Evolutionary conservation across 352 stramenopile genomes (phyloP).

Genomic region (Labyrinthula sp.): DNA sequence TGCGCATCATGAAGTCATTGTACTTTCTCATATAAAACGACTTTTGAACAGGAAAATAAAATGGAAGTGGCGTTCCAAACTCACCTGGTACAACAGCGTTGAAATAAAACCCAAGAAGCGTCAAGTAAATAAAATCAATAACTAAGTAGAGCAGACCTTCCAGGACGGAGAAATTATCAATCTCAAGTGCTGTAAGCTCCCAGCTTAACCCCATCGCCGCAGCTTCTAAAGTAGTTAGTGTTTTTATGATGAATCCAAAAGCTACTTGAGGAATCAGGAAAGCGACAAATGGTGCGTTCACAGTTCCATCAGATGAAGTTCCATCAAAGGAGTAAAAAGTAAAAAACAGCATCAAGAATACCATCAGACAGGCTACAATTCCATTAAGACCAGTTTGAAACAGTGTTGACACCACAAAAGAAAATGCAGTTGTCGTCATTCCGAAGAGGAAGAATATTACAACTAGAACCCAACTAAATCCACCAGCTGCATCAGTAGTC

Average conservation of each 20-base stretch:
- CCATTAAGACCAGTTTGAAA: too few relatives aligned
- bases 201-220: constrained; percentile 8
- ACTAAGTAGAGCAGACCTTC: constrained; percentile 34
- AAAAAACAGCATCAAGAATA: constrained; percentile 32
- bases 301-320: too few relatives aligned
- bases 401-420: constrained; percentile 62
- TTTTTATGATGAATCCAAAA: constrained; percentile 29
- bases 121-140: constrained; percentile 66
- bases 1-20: background rate
- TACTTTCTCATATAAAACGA: constrained; percentile 48
- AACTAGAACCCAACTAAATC: constrained; percentile 4
- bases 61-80: constrained; percentile 59
- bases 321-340: constrained; percentile 28
- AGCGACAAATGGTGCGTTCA: too few relatives aligned
- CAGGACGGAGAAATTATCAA: constrained; percentile 7
- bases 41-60: constrained; percentile 64
- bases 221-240: constrained; percentile 22
- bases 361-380: too few relatives aligned
- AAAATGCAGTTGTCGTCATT: constrained; percentile 55
- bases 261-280: too few relatives aligned
- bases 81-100: constrained; percentile 68
- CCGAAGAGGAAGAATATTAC: constrained; percentile 44
- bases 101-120: constrained; percentile 59
- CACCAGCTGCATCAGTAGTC: constrained; percentile 1
- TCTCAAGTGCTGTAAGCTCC: constrained; percentile 6